Conservation (phyloP, 1,284 basidiomycete genomes). For the Fomes fomentarius region DNA sequence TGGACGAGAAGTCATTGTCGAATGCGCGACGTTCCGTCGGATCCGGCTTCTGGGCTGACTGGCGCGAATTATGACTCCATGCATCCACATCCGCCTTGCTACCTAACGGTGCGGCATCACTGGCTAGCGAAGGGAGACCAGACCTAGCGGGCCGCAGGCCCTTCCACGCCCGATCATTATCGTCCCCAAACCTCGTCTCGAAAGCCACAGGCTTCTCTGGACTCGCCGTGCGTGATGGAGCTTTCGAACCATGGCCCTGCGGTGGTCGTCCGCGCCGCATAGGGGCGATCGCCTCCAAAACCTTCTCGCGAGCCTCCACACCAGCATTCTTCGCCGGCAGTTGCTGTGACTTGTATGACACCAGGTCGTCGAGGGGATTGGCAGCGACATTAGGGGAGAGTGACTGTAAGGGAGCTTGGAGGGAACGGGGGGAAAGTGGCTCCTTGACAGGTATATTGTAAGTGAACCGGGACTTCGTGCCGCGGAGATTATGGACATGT, state of each 20-base stretch:
- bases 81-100: conserved; percentile 39
- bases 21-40: conserved; percentile 30
- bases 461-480: conserved; percentile 78
- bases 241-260: conserved; percentile 26
- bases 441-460: conserved; percentile 61
- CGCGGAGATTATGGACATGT: conserved; percentile 80
- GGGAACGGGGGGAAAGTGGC: conserved; percentile 38
- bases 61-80: conserved; percentile 46
- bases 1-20: conserved; percentile 32
- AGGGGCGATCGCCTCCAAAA: conserved; percentile 75
- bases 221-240: conserved; percentile 41
- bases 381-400: conserved; percentile 33
- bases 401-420: conserved; percentile 29
- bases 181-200: conserved; percentile 42
- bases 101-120: conserved; percentile 27
- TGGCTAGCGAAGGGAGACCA: conserved; percentile 34
- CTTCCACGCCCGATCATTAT: conserved; percentile 61
- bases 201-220: conserved; percentile 43
- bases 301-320: conserved; percentile 70
- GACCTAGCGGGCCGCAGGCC: conserved; percentile 41
- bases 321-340: conserved; percentile 48
- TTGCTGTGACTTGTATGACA: conserved; percentile 40
- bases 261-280: conserved; percentile 75
- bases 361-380: conserved; percentile 45
- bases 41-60: conserved; percentile 25